Base-by-base conservation (phyloP, 1,139 yeast species). In the Geotrichum histeridarum region DNA sequence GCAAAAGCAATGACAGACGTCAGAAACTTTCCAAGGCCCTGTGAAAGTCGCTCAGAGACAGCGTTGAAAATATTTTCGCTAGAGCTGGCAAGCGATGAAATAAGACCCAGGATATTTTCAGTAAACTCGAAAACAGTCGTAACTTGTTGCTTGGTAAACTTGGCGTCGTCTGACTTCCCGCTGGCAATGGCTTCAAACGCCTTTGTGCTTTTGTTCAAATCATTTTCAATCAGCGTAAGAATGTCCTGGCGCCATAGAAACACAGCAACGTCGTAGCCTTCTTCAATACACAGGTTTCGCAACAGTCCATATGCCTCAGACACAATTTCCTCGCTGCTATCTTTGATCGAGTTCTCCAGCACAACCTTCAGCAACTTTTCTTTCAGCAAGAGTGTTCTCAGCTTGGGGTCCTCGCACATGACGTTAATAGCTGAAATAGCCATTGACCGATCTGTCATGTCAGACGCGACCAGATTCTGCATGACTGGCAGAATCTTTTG, bases 191-290 rank as follows among this genome's bases (percentile, higher is more conserved):
- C 43, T n/a, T 50, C 55, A 61, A 67, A 56, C 58, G 66, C 50
- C 27, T 52, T 41, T 1, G 51, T 66, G 35, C 82, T 76, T 60
- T 83, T 83, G 0, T 66, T 66, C 47, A 85, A 69, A 1, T 83
- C 79, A 5, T 67, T 63, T 50, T 77, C 78, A 39, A 90, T 74
- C 17, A 79, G 70, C 0, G 78, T 74, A 84, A 95, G 83, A 49
- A 93, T 80, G 57, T 86, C 82, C 31, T 83, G 82, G 67, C 97
- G 79, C 87, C 95, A 86, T 55, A 86, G 69, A 67, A 80, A 81
- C 33, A 80, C 78, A 39, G 90, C 81, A 32, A 88, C 79, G 59
- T 88, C 95, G 63, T 88, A 83, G n/a, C 96, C 98, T 70, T 89
- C 95, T 66, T 89, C 95, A 51, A 88, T 76, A 3, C 85, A 84